These are phyloP conservation scores for Phytophthora tubulina DNA, from an alignment of 352 stramenopile species.

Conservation along the genomic window DNA sequence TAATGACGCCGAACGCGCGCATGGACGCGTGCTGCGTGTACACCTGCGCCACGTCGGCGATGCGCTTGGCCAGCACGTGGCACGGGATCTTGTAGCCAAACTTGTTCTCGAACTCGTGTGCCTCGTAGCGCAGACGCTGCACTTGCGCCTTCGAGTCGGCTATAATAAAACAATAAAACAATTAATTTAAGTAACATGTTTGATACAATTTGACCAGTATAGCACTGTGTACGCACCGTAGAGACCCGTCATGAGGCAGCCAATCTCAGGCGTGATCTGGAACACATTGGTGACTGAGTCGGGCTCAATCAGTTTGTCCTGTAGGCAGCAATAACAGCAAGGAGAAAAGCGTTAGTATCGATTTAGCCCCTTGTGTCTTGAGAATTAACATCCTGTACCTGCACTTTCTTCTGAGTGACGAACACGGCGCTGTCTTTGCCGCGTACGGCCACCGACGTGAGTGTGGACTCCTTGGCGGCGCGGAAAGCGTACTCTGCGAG, in stretches of 20 bases:
- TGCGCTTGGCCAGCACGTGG: slow-evolving; percentile 95
- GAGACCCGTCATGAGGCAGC: slow-evolving; percentile 95
- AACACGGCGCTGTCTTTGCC: slow-evolving; percentile 95
- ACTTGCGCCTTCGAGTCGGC: slow-evolving; percentile 94
- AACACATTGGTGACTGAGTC: slow-evolving; percentile 97
- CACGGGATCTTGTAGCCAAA: slow-evolving; percentile 97
- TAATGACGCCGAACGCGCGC: slow-evolving; percentile 96
- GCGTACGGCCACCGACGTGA: slow-evolving; percentile 97
- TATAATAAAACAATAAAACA: slow-evolving; percentile 30
- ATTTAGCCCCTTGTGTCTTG: neutral
- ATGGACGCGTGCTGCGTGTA: slow-evolving; percentile 96
- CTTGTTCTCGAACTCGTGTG: slow-evolving; percentile 98
- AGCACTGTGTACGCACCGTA: slow-evolving; percentile 54
- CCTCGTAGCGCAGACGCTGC: slow-evolving; percentile 96
- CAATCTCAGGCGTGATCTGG: slow-evolving; percentile 95
- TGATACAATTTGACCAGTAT: neutral
- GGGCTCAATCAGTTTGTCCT: slow-evolving; percentile 96
- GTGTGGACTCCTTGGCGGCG: slow-evolving; percentile 92
- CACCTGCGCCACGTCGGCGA: slow-evolving; percentile 97
- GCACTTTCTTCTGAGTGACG: slow-evolving; percentile 99
- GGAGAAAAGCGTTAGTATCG: neutral
- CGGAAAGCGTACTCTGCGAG: slow-evolving; percentile 98
- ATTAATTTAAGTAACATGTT: neutral
- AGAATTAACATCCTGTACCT: slow-evolving; percentile 55
- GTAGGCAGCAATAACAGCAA: slow-evolving; percentile 9